Evolutionary conservation across 2,329 filamentous ascomycete species (phyloP).

Genomic region (Orbilia quercus): DNA sequence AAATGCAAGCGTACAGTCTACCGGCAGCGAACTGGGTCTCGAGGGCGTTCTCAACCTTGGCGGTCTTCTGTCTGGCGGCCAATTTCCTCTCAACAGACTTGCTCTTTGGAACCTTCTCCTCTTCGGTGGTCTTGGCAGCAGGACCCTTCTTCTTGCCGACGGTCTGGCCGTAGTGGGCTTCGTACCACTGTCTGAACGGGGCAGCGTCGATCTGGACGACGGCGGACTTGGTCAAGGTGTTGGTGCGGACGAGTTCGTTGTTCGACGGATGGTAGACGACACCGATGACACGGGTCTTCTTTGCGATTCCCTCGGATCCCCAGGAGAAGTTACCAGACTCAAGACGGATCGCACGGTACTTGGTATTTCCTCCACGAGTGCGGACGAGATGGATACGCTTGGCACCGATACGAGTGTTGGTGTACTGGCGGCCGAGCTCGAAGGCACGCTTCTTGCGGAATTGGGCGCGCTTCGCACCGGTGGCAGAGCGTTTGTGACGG

Average conservation of each 20-base stretch:
- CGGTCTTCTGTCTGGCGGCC: conserved; percentile 80
- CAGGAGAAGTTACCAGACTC: conserved; percentile 99
- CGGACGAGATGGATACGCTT: conserved; percentile 98
- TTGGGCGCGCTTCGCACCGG: conserved; percentile 96
- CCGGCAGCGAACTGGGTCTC: conserved; percentile 99
- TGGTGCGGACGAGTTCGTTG: conserved; percentile 99
- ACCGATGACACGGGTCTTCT: conserved; percentile 98
- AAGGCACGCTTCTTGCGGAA: conserved; percentile 99
- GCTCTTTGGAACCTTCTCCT: conserved; percentile 80
- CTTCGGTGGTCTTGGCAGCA: conserved; percentile 71
- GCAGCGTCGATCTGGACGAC: conserved; percentile 99
- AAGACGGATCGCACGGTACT: conserved; percentile 98
- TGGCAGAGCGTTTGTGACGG: conserved; percentile 99
- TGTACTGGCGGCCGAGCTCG: conserved; percentile 99
- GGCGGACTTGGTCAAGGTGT: conserved; percentile 99
- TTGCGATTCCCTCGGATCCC: conserved; percentile 96
- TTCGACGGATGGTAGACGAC: conserved; percentile 99
- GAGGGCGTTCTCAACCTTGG: conserved; percentile 91
- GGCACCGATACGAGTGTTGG: conserved; percentile 98
- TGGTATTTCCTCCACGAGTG: conserved; percentile 98
- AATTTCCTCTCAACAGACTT: conserved; percentile 98
- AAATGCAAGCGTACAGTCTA: conserved; percentile 92
- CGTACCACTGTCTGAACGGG: conserved; percentile 99
- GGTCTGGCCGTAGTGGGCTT: conserved; percentile 96
- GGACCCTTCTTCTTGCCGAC: conserved; percentile 87